Conservation (phyloP, 371 early-diverging fungal species). For the Mucor piriformis region DNA sequence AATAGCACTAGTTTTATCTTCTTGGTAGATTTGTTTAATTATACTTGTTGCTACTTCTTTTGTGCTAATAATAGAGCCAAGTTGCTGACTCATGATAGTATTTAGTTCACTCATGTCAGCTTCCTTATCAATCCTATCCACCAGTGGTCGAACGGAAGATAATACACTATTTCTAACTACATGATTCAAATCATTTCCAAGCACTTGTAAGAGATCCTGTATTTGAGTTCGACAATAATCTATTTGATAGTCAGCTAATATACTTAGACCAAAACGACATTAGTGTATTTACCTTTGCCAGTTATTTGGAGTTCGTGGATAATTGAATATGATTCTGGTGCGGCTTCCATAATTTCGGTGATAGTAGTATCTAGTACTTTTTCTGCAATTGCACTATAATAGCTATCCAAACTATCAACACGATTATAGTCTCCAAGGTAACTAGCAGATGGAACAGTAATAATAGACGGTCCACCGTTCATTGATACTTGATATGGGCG, state of each 20-base stretch:
- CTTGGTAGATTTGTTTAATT: slow-evolving; percentile 16
- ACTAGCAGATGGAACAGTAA: too few relatives aligned
- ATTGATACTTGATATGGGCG: too few relatives aligned
- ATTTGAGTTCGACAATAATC: slow-evolving; percentile 27
- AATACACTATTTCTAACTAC: slow-evolving; percentile 25
- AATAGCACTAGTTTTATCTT: not conserved
- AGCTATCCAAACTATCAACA: slow-evolving; percentile 3
- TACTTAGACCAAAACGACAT: not conserved
- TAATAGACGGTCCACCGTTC: too few relatives aligned
- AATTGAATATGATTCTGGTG: slow-evolving; percentile 21
- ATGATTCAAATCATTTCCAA: slow-evolving; percentile 29
- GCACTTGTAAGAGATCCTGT: slow-evolving; percentile 24
- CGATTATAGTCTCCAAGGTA: not conserved
- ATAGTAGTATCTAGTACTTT: slow-evolving; percentile 9
- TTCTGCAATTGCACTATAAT: slow-evolving; percentile 10
- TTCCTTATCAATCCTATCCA: slow-evolving; percentile 23
- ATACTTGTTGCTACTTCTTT: slow-evolving; percentile 26
- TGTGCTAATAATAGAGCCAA: slow-evolving; percentile 27
- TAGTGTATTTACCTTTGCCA: slow-evolving; percentile 15
- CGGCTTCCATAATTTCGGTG: slow-evolving; percentile 15
- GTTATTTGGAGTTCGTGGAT: slow-evolving; percentile 28
- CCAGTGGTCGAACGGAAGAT: slow-evolving; percentile 31
- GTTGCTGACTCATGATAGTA: slow-evolving; percentile 28
- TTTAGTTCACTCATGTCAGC: slow-evolving; percentile 17
- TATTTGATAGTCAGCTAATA: not conserved